Base-by-base conservation (phyloP, 2,329 filamentous ascomycete species). In the Pseudomassariella vexata region DNA sequence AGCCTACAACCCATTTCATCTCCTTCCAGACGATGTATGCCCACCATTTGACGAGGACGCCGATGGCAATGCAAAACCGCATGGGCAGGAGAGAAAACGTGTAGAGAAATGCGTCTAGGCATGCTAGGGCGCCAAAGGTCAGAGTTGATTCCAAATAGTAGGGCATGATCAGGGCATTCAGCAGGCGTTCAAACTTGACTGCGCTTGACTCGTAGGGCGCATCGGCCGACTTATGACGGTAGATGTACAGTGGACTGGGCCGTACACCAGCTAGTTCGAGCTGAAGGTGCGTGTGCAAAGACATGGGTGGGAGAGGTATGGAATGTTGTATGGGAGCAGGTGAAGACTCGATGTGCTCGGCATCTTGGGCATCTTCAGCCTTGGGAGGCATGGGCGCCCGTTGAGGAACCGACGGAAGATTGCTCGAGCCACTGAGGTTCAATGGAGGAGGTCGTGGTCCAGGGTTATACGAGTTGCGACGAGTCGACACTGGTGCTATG, bases 11-110 rank as follows among this genome's bases (percentile, higher is more conserved):
- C 62, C 82, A 92, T 4, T 68, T 70, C 2, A 70, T 66, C 56
- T 96, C 90, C 41, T 81, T 83, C 5, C 68, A 68, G 2, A 90
- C 45, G 15, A 88, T 75, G 20, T 82, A 76, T 3, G 59, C 69
- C 85, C 86, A 94, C 72, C 89, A 96, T 38, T 76, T 73, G 8
- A 78, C 56, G 17, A 98, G 62, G 3, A 96, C 79, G 14, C 76
- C 77, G 1, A 90, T 49, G 1, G 92, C 90, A 37, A 89, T 83
- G 33, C 84, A 57, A 47, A 98, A 96, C 3, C 92, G 76, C 37
- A 98, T 71, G 1, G 92, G 92, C 0, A 98, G 66, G 26, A 98
- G 95, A 0, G 92, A 98, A 48, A 98, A 94, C 1, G 87, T 94
- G 60, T 95, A 92, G 2, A 98, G 73, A 88, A 90, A 98, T 2